These are phyloP conservation scores for Spizellomyces sp. DNA, from an alignment of 192 early-diverging fungal genomes.

Conservation along the genomic window DNA sequence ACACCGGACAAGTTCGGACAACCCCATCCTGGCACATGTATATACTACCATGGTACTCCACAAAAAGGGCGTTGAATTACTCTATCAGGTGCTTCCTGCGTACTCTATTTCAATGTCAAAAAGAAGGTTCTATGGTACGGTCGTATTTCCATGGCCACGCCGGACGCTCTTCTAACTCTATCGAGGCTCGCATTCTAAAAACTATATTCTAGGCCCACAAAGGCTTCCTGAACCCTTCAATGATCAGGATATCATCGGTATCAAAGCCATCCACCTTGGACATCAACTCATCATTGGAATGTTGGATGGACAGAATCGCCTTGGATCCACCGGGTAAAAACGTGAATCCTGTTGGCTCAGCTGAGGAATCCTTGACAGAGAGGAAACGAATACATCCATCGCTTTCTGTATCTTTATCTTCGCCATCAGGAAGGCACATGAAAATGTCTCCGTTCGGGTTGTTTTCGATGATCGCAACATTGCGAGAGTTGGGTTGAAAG, in stretches of 20 bases:
- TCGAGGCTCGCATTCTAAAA: too few relatives aligned
- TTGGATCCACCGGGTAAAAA: neutral
- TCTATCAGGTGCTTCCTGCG: too few relatives aligned
- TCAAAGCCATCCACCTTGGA: neutral
- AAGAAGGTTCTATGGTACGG: neutral
- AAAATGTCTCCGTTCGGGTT: neutral
- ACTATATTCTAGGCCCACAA: too few relatives aligned
- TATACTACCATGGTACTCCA: too few relatives aligned
- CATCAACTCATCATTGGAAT: conserved; percentile 2
- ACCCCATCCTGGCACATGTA: too few relatives aligned
- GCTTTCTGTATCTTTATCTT: neutral
- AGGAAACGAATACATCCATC: conserved; percentile 4
- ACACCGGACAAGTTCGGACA: too few relatives aligned
- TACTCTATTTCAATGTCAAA: too few relatives aligned
- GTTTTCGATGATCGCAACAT: neutral
- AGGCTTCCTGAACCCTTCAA: conserved; percentile 1
- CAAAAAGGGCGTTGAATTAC: too few relatives aligned
- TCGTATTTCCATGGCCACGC: too few relatives aligned
- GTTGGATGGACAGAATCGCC: conserved; percentile 1
- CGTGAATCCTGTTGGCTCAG: neutral
- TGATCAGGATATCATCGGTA: conserved; percentile 4
- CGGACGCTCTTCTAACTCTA: too few relatives aligned
- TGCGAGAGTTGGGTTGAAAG: conserved; percentile 8
- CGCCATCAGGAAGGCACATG: conserved; percentile 3
- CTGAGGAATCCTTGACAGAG: neutral